These are phyloP conservation scores for Artemisia argyi DNA, from an alignment of 129 eudicot genomes.

Conservation along the genomic window DNA sequence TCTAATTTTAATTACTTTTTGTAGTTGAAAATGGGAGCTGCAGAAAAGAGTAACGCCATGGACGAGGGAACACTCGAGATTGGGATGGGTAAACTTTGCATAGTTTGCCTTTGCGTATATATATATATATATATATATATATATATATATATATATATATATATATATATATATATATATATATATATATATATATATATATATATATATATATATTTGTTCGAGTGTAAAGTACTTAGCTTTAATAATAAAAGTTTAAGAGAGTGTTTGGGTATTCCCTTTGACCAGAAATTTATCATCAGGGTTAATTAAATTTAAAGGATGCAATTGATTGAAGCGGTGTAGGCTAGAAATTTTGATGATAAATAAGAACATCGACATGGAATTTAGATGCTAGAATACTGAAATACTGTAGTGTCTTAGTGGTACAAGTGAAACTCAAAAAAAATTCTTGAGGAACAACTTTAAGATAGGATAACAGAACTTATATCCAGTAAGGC, in stretches of 20 bases:
- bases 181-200: too few relatives aligned
- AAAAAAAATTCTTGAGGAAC: neutral
- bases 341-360: slow-evolving; percentile 3
- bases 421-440: neutral
- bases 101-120: too few relatives aligned
- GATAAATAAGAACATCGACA: neutral
- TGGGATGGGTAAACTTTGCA: slow-evolving; percentile 74
- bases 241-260: neutral
- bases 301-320: neutral
- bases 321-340: neutral
- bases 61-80: slow-evolving; percentile 90
- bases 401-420: neutral
- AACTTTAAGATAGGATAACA: neutral
- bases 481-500: neutral
- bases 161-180: too few relatives aligned
- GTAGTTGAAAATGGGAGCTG: slow-evolving; percentile 56
- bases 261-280: neutral
- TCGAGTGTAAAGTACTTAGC: neutral
- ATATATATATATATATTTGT: too few relatives aligned
- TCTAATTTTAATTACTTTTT: slow-evolving; percentile 1
- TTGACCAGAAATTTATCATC: neutral
- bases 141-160: too few relatives aligned
- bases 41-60: slow-evolving; percentile 49
- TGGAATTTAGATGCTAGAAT: neutral
- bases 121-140: too few relatives aligned